A percentile compares a stretch with the other conserved stretches of the same genome.
These are phyloP conservation scores for Meyerozyma elateridarum DNA, from an alignment of 1,139 yeast species.

Conservation along the genomic window DNA sequence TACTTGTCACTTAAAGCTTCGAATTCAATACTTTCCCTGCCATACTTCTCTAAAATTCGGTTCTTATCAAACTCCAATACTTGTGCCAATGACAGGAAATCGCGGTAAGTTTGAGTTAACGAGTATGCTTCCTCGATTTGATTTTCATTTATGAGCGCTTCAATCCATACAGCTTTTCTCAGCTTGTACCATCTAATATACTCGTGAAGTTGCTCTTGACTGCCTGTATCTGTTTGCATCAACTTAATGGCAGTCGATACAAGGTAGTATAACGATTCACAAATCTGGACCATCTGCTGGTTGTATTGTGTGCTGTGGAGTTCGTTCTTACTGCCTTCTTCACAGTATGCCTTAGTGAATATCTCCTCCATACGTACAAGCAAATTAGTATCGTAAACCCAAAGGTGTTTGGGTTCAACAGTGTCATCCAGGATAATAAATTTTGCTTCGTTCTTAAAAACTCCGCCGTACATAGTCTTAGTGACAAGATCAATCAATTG, in stretches of 20 bases:
- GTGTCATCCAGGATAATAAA: constrained; percentile 20
- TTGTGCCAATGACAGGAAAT: constrained; percentile 61
- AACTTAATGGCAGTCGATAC: constrained; percentile 33
- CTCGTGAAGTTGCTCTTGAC: constrained; percentile 22
- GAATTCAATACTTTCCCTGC: constrained; percentile 14
- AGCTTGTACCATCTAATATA: constrained; percentile 32
- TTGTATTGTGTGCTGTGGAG: constrained; percentile 14
- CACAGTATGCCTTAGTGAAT: constrained; percentile 18
- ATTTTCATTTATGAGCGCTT: constrained; percentile 43
- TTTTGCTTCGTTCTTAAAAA: constrained; percentile 39
- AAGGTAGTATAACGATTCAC: constrained; percentile 34
- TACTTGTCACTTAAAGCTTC: constrained; percentile 29
- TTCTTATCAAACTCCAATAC: constrained; percentile 55
- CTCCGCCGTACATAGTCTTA: constrained; percentile 35
- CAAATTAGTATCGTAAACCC: constrained; percentile 39
- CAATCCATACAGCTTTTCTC: constrained; percentile 47
- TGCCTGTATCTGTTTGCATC: constrained; percentile 23
- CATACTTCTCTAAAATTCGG: constrained; percentile 22
- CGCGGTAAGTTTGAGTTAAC: constrained; percentile 65
- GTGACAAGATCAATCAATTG: constrained; percentile 28
- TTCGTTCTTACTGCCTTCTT: constrained; percentile 7
- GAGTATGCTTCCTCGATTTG: constrained; percentile 50
- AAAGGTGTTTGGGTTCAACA: constrained; percentile 10
- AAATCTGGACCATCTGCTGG: constrained; percentile 20
- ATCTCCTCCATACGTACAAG: constrained; percentile 30